A percentile compares a stretch with the other conserved stretches of the same genome.
These are phyloP conservation scores for Agaricales sp. DNA, from an alignment of 1,284 basidiomycete species.

Conservation along the genomic window DNA sequence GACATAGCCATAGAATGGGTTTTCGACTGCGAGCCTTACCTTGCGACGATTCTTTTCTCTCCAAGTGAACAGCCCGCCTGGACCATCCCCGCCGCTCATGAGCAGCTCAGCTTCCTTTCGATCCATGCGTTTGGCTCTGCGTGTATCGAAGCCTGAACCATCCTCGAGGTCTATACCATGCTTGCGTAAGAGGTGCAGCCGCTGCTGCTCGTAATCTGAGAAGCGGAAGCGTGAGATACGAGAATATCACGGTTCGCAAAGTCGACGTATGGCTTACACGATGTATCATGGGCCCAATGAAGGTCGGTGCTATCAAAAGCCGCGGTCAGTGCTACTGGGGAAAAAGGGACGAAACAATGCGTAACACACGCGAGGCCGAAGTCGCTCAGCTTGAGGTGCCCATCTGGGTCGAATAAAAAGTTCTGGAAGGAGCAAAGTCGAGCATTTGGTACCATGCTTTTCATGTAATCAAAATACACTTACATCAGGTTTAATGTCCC, in stretches of 20 bases:
- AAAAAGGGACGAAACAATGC: conserved; percentile 15
- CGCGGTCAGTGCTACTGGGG: conserved; percentile 12
- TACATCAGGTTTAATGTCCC: conserved; percentile 93
- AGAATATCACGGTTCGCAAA: conserved; percentile 6
- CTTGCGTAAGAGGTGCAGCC: conserved; percentile 80
- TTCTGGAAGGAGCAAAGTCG: conserved; percentile 53
- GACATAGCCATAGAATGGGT: conserved; percentile 16
- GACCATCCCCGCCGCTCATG: conserved; percentile 69
- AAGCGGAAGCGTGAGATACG: conserved; percentile 10
- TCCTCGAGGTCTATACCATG: conserved; percentile 94
- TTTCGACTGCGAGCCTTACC: too few species aligned
- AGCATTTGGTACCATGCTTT: conserved; percentile 15
- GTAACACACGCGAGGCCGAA: conserved; percentile 84
- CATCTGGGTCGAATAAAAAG: conserved; percentile 87
- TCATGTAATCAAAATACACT: conserved; percentile 23
- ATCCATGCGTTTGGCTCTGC: conserved; percentile 65
- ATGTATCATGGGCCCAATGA: conserved; percentile 89
- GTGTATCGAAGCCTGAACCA: conserved; percentile 52
- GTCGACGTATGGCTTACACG: conserved; percentile 37
- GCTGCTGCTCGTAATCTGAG: conserved; percentile 89
- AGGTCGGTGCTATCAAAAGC: conserved; percentile 55
- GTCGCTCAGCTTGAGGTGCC: conserved; percentile 92
- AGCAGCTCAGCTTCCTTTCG: conserved; percentile 69
- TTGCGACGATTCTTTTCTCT: conserved; percentile 87
- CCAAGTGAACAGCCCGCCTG: conserved; percentile 84